Evolutionary conservation across 257 asterid genomes (phyloP), one percentile per base, ranked within the genome.

Genomic region (Misopates orontium): DNA sequence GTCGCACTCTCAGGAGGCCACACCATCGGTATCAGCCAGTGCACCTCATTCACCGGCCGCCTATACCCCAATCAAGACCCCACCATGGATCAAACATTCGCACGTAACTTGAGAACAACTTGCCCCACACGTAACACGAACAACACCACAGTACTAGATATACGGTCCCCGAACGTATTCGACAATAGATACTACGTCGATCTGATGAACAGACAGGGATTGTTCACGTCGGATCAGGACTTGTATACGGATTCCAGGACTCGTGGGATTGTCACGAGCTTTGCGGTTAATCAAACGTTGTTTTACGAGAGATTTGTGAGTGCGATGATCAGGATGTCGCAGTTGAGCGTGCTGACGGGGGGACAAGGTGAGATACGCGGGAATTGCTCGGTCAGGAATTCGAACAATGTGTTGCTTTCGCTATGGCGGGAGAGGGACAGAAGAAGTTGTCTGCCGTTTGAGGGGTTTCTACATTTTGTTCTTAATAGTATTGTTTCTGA

Each of bases 1-100:
- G 90, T 89, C 50, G 79, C 96, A 1, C 95, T 89, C 50, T 87
- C 92, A 12, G 96, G 96, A 21, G 95, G 86, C 60, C 96, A 89
- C 89, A 89, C 96, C 60, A 87, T 89, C 16, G 96, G 96, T 0
- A 18, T 82, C 45, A 25, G 86, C 60, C 82, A 78, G 22, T 89
- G 96, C 81, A 1, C 31, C 22, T 77, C 92, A 71, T 89, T 89
- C 84, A 73, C 80, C 1, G 16, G 17, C 17, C 84, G 96, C 36
- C 95, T 89, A 68, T 89, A 87, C 76, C 96, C 95, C 8, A 70
- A 68, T 4, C 96, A 75, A 41, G 96, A 89, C 74, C 70, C 89
- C 0, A 59, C 61, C 58, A 79, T 89, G 91, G 90, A 84, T 73
- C 36, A 78, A 24, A 76, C 83, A 0, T 84, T 89, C 21, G 88